Conservation (phyloP, 495 filamentous ascomycete genomes). For the Margaritispora aquatica region DNA sequence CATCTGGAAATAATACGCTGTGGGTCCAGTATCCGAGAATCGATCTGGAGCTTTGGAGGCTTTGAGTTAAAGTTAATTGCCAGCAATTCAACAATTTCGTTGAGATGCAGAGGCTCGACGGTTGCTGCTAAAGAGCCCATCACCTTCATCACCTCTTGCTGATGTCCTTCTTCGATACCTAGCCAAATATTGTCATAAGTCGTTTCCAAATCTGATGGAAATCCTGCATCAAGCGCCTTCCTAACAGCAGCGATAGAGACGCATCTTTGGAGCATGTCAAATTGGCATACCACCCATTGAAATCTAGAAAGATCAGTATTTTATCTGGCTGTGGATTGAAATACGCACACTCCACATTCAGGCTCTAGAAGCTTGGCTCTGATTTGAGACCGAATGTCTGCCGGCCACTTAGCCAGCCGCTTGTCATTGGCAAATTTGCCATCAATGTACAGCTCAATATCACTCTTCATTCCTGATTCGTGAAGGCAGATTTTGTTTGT, state of each 20-base stretch:
- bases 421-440: constrained; percentile 9
- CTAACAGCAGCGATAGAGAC: constrained; percentile 3
- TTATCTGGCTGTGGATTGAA: background rate
- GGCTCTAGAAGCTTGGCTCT: constrained; percentile 22
- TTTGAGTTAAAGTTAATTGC: constrained; percentile 7
- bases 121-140: constrained; percentile 3
- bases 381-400: constrained; percentile 24
- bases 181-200: constrained; percentile 10
- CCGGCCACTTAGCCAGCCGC: constrained; percentile 21
- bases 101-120: constrained; percentile 1
- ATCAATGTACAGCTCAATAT: constrained; percentile 10
- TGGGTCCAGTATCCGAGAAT: constrained; percentile 8
- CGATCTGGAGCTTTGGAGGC: constrained; percentile 5
- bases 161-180: constrained; percentile 4
- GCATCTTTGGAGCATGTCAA: constrained; percentile 14
- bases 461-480: constrained; percentile 1
- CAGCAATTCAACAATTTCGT: constrained; percentile 12
- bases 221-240: constrained; percentile 3
- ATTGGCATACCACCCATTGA: constrained; percentile 16
- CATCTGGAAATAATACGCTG: constrained; percentile 7
- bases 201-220: constrained; percentile 10
- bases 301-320: constrained; percentile 10
- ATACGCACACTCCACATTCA: constrained; percentile 25
- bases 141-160: constrained; percentile 5
- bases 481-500: constrained; percentile 8